Evolutionary conservation across 345 rosid species (phyloP).

Genomic region (Dipteronia dyeriana): DNA sequence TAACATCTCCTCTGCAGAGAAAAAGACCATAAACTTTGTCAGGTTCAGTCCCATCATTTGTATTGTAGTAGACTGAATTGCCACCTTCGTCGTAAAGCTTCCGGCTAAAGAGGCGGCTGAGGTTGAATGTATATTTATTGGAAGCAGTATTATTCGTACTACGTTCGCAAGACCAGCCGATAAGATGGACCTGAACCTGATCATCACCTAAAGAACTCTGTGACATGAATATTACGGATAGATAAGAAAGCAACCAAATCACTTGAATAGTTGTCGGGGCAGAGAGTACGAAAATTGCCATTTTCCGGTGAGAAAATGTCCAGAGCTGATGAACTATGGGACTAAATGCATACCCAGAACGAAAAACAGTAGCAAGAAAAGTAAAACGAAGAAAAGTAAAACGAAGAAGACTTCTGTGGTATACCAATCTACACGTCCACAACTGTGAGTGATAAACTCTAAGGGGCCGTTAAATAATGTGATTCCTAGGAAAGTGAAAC

Average conservation of each 20-base stretch:
- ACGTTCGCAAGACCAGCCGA: neutral
- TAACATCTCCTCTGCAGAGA: conserved; percentile 16
- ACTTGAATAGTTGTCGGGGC: neutral
- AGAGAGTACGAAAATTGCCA: neutral
- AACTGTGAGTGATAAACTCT: too few species aligned
- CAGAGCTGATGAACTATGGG: too few species aligned
- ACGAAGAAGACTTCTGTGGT: too few species aligned
- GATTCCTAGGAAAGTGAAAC: too few species aligned
- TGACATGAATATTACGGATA: neutral
- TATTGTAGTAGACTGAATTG: neutral
- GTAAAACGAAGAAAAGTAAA: too few species aligned
- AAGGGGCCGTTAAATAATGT: too few species aligned
- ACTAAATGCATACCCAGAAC: too few species aligned
- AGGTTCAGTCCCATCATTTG: conserved; percentile 3
- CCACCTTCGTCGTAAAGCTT: neutral
- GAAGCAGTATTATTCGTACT: neutral
- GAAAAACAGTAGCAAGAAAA: too few species aligned
- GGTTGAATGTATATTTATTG: neutral
- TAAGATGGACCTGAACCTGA: neutral
- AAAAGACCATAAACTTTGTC: conserved; percentile 23
- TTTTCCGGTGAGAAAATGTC: neutral
- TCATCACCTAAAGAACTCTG: neutral
- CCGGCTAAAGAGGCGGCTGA: neutral
- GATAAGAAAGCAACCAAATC: neutral
- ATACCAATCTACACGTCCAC: too few species aligned